These are phyloP conservation scores for Prunus campanulata DNA, from an alignment of 306 rosid genomes.

Conservation along the genomic window DNA sequence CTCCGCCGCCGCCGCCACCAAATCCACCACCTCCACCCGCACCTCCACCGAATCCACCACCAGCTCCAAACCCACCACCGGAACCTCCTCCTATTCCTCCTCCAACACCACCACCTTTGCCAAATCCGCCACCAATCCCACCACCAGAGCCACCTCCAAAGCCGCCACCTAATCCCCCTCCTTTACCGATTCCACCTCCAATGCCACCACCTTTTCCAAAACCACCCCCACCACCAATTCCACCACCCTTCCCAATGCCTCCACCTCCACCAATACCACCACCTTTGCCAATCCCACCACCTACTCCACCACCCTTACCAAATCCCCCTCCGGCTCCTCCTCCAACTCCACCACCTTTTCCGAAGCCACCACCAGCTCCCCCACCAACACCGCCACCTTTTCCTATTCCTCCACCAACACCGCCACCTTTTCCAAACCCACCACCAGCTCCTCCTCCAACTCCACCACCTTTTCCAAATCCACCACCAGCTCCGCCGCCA, in stretches of 20 bases:
- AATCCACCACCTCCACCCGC: conserved; percentile 40
- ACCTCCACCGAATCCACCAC: conserved; percentile 6
- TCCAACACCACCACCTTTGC: conserved; percentile 24
- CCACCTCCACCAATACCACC: conserved; percentile 21
- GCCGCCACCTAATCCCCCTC: conserved; percentile 16
- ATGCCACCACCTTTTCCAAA: conserved; percentile 20
- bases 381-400: neutral
- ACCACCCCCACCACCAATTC: conserved; percentile 20
- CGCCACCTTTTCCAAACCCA: conserved; percentile 9
- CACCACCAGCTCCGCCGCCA: conserved; percentile 28
- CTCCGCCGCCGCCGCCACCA: conserved; percentile 39
- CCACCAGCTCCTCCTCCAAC: conserved; percentile 23
- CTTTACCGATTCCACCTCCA: conserved; percentile 25
- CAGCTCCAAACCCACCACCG: conserved; percentile 25
- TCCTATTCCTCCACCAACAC: neutral
- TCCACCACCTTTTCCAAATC: conserved; percentile 32
- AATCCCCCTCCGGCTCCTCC: conserved; percentile 2
- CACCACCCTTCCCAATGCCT: conserved; percentile 23
- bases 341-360: conserved; percentile 12
- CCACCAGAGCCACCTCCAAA: conserved; percentile 20
- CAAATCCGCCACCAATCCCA: conserved; percentile 26
- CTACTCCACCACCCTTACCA: conserved; percentile 12
- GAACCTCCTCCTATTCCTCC: conserved; percentile 16
- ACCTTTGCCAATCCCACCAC: conserved; percentile 1
- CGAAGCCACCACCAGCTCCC: conserved; percentile 17